Conservation (phyloP, 2,329 filamentous ascomycete species). For the Pleomassaria siparia region DNA sequence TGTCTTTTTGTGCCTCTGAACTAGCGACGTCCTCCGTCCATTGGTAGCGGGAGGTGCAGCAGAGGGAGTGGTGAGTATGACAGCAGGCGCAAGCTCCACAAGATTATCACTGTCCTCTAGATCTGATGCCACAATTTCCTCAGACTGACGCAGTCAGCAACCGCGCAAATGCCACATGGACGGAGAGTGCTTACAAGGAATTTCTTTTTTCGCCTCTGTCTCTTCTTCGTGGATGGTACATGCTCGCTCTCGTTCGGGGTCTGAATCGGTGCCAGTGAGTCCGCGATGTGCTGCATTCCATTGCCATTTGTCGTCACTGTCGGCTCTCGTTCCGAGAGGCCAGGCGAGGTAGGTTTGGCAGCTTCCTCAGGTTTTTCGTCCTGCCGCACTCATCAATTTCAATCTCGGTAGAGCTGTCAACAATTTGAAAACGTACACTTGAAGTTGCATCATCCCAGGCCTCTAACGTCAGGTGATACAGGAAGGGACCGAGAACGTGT, state of each 20-base stretch:
- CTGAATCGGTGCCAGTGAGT: constrained; percentile 19
- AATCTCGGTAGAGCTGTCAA: not conserved
- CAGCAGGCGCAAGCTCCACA: not conserved
- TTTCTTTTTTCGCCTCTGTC: constrained; percentile 33
- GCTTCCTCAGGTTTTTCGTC: constrained; percentile 20
- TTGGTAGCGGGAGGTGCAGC: not conserved
- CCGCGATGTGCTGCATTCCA: constrained; percentile 16
- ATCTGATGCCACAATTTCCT: constrained; percentile 8
- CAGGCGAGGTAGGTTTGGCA: constrained; percentile 22
- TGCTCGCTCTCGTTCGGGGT: constrained; percentile 21
- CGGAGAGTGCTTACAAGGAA: constrained; percentile 20
- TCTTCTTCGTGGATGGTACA: constrained; percentile 26
- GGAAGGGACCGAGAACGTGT: constrained; percentile 28
- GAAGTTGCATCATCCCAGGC: constrained; percentile 32
- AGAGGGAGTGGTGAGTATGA: not conserved
- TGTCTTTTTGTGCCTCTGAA: constrained; percentile 2
- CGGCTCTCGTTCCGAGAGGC: constrained; percentile 22
- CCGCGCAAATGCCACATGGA: constrained; percentile 7
- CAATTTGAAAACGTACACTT: constrained; percentile 23
- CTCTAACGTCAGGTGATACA: constrained; percentile 32
- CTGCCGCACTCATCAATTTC: constrained; percentile 24
- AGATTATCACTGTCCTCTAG: constrained; percentile 1
- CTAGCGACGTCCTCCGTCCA: not conserved
- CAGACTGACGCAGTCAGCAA: constrained; percentile 19
- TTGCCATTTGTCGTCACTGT: constrained; percentile 28